phyloP scores from a whole-genome alignment of 1,284 basidiomycete genomes.

The Ceratobasidium papillatum region DNA sequence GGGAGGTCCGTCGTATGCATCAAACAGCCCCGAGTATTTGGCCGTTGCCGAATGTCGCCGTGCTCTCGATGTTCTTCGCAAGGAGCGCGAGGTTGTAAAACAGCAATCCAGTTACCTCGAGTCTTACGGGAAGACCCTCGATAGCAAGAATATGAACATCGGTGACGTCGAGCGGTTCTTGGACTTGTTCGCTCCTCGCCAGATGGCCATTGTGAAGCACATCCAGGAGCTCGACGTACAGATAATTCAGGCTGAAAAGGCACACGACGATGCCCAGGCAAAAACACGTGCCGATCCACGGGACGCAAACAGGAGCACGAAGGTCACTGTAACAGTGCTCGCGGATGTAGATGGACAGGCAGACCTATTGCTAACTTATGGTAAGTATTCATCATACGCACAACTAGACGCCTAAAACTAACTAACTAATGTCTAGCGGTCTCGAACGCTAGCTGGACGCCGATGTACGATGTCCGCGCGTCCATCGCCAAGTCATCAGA shows the following conservation, averaged over 20 bases:
- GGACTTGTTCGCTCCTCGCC: conserved; percentile 43
- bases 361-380: conserved; percentile 43
- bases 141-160: conserved; percentile 41
- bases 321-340: conserved; percentile 43
- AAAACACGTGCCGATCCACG: conserved; percentile 6
- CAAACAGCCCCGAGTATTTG: conserved; percentile 1
- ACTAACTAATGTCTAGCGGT: conserved; percentile 43
- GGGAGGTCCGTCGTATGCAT: too few relatives aligned
- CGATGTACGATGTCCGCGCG: conserved; percentile 48
- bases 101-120: conserved; percentile 39
- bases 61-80: conserved; percentile 32
- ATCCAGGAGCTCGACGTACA: conserved; percentile 35
- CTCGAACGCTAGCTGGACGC: conserved; percentile 47
- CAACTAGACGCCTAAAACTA: not conserved
- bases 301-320: conserved; percentile 40
- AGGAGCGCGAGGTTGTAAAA: conserved; percentile 36
- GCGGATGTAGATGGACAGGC: conserved; percentile 42
- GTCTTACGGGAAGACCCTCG: conserved; percentile 44
- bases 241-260: conserved; percentile 37
- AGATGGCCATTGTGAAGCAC: conserved; percentile 34
- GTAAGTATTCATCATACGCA: conserved; percentile 32
- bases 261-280: conserved; percentile 32
- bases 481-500: conserved; percentile 46
- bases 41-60: conserved; percentile 40
- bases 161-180: conserved; percentile 44